Evolutionary conservation across 2,329 filamentous ascomycete species (phyloP), one percentile per base, ranked within the genome.

Genomic region (Xylariaceae sp.): DNA sequence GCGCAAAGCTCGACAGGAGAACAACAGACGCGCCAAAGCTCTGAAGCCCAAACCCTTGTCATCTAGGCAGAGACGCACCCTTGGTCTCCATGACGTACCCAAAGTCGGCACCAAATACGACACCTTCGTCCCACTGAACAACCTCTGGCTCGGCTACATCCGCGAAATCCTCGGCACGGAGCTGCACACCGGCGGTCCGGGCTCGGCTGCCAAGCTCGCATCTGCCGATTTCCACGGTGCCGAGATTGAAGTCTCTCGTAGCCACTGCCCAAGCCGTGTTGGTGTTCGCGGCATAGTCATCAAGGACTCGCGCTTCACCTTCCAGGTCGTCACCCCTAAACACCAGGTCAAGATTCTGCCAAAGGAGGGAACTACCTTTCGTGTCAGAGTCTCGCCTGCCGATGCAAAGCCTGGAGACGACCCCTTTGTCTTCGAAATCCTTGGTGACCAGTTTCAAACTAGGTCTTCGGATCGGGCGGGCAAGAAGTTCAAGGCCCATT

Each of bases 161-260:
- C 81, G 84, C 47, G 91, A 96, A 58, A 74, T 96, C 0, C 70
- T 97, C 1, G 87, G 86, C 5, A 64, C 81, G 48, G 78, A 81
- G 53, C 66, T 82, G 2, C 75, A 75, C 54, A 72, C 73, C 1
- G 75, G 85, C 15, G 81, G 80, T 0, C 72, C 80, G 3, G 70
- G 69, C 6, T 78, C 85, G 2, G 87, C 85, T 5, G 86, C 87
- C 5, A 87, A 94, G 68, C 72, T 99, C 32, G 84, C 82, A 40
- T 89, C 86, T 49, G 92, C 91, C 1, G 94, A 99, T 69, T 92
- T 90, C 62, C 91, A 97, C 66, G 94, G 94, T 1, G 91, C 92
- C 14, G 74, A 83, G 58, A 68, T 96, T 17, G 83, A 90, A 70
- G 89, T 97, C 18, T 87, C 92, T 48, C 74, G 91, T 59, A 94